These are phyloP conservation scores for Chrysoporthe deuterocubensis DNA, from an alignment of 2,329 filamentous ascomycete species.

Conservation along the genomic window DNA sequence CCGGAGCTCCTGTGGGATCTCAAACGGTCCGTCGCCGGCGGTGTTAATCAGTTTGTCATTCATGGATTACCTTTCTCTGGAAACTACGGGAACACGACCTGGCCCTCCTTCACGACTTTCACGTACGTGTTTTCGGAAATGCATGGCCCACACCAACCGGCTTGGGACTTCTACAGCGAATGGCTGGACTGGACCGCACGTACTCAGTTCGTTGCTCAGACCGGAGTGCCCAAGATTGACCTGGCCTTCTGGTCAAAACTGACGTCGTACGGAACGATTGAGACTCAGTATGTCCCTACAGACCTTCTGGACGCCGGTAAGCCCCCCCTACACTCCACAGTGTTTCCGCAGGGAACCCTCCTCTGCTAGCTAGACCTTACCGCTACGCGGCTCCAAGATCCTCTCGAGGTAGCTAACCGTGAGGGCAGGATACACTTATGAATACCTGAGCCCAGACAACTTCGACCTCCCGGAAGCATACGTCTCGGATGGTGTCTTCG, in stretches of 20 bases:
- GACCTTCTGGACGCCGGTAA: conserved; percentile 10
- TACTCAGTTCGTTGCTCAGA: conserved; percentile 7
- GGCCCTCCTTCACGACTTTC: conserved; percentile 52
- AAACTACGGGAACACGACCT: conserved; percentile 50
- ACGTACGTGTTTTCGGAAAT: conserved; percentile 40
- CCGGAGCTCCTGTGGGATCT: conserved; percentile 40
- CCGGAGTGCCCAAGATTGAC: conserved; percentile 7
- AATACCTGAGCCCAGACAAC: conserved; percentile 50
- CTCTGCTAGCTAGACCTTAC: neutral
- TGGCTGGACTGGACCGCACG: conserved; percentile 13
- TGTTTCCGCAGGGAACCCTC: neutral
- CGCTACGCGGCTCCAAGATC: neutral
- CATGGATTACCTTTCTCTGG: conserved; percentile 48
- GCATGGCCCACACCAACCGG: conserved; percentile 13
- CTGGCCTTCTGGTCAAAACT: conserved; percentile 8
- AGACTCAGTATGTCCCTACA: neutral
- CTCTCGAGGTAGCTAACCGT: neutral
- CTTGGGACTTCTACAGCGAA: conserved; percentile 12
- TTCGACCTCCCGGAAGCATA: conserved; percentile 43
- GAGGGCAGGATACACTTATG: conserved; percentile 43
- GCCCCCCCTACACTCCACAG: neutral
- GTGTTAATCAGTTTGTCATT: conserved; percentile 48
- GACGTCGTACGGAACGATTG: neutral
- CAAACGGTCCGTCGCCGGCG: conserved; percentile 44
- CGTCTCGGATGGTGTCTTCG: conserved; percentile 43